Conservation (phyloP, 768 basidiomycete species). For the Lyophyllum atratum region DNA sequence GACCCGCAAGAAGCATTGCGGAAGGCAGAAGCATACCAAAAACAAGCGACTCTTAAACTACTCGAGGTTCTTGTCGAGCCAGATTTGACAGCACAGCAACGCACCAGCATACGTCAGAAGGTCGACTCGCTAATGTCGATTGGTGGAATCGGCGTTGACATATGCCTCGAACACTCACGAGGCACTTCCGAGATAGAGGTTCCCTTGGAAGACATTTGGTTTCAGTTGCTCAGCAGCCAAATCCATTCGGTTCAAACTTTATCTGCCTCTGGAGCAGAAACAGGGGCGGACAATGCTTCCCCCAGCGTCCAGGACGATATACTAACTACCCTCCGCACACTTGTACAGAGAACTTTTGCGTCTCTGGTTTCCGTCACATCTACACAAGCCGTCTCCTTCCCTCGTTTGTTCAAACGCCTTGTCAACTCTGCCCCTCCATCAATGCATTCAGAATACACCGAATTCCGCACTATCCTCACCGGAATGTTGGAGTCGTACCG, state of each 20-base stretch:
- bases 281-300: background rate
- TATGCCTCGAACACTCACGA: conserved; percentile 73
- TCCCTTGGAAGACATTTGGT: conserved; percentile 86
- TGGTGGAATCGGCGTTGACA: conserved; percentile 57
- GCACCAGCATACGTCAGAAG: conserved; percentile 30
- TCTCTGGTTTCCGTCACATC: conserved; percentile 85
- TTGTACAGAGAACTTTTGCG: conserved; percentile 84
- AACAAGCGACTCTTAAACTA: conserved; percentile 47
- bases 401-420: conserved; percentile 87
- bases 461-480: conserved; percentile 87
- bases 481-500: conserved; percentile 97
- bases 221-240: conserved; percentile 79
- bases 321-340: conserved; percentile 59
- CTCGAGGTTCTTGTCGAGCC: conserved; percentile 34
- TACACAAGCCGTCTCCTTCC: conserved; percentile 82
- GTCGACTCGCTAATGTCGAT: conserved; percentile 59
- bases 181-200: conserved; percentile 38
- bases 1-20: conserved; percentile 64
- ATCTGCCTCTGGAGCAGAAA: conserved; percentile 41
- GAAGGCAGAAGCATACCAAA: conserved; percentile 64
- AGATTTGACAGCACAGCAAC: conserved; percentile 12
- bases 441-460: conserved; percentile 74
- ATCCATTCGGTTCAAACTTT: conserved; percentile 77
- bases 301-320: conserved; percentile 25
- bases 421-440: conserved; percentile 71